A percentile compares a stretch with the other conserved stretches of the same genome.
phyloP scores from a whole-genome alignment of 1,139 yeast species.

The Nakaseomyces sp. region DNA sequence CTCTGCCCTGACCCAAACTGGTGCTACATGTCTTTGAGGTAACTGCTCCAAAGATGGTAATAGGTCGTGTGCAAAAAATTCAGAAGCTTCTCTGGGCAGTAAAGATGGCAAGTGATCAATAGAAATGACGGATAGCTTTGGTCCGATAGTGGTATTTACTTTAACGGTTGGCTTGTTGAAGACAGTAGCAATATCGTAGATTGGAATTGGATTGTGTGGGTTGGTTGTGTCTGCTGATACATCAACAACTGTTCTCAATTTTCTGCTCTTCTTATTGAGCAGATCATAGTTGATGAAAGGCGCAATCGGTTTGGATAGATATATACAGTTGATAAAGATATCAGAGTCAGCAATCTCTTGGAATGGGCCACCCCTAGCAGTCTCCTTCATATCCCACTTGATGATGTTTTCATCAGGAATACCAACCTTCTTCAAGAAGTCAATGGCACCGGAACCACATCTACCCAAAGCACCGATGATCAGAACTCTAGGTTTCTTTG shows the following conservation, averaged over 20 bases:
- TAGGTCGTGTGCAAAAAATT: slow-evolving; percentile 75
- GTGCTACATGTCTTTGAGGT: slow-evolving; percentile 70
- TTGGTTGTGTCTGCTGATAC: slow-evolving; percentile 98
- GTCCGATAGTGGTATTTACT: slow-evolving; percentile 70
- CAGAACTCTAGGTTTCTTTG: slow-evolving; percentile 65
- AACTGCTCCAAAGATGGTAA: slow-evolving; percentile 80
- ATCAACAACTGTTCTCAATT: slow-evolving; percentile 84
- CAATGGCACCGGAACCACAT: slow-evolving; percentile 98
- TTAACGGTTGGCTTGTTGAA: slow-evolving; percentile 83
- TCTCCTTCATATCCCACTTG: slow-evolving; percentile 97
- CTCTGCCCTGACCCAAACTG: slow-evolving; percentile 89
- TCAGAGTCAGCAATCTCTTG: slow-evolving; percentile 79
- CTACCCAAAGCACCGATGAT: slow-evolving; percentile 97
- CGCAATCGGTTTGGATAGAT: slow-evolving; percentile 84
- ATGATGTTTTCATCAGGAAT: slow-evolving; percentile 73
- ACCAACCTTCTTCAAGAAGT: slow-evolving; percentile 72
- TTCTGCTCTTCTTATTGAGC: slow-evolving; percentile 57
- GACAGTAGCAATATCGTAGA: slow-evolving; percentile 80
- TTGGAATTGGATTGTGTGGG: slow-evolving; percentile 96
- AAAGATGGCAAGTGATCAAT: slow-evolving; percentile 94
- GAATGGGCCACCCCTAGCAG: slow-evolving; percentile 96
- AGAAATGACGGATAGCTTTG: slow-evolving; percentile 85
- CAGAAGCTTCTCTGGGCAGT: slow-evolving; percentile 95
- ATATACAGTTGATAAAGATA: slow-evolving; percentile 90
- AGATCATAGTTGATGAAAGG: slow-evolving; percentile 72